phyloP scores from a whole-genome alignment of 2,329 filamentous ascomycete species.

The Ophiocordyceps camponoti-rufipedis region DNA sequence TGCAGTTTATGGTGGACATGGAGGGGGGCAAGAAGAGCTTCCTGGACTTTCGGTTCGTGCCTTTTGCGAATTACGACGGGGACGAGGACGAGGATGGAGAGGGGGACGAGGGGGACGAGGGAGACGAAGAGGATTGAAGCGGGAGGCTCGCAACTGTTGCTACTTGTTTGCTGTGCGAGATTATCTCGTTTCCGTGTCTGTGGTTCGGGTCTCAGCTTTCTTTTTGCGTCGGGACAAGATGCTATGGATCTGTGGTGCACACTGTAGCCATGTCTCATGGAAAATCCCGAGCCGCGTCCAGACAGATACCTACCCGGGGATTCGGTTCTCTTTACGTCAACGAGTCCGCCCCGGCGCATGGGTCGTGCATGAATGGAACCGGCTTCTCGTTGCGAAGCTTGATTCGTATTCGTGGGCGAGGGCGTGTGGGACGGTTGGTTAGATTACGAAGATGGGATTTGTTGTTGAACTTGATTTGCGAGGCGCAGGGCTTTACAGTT shows the following conservation, averaged over 20 bases:
- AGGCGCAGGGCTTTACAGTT: too few species aligned
- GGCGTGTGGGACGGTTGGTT: too few species aligned
- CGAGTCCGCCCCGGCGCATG: background rate
- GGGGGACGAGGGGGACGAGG: too few species aligned
- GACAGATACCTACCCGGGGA: too few species aligned
- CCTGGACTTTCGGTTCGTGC: constrained; percentile 69
- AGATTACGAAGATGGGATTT: too few species aligned
- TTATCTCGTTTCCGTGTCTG: background rate
- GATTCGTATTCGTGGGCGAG: too few species aligned
- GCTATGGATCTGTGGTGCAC: background rate
- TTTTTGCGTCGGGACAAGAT: background rate
- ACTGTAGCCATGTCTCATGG: background rate
- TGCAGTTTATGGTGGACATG: constrained; percentile 92
- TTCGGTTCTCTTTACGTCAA: background rate
- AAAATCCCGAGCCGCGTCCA: background rate
- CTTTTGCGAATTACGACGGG: constrained; percentile 44
- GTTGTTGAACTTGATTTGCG: too few species aligned
- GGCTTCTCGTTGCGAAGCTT: too few species aligned
- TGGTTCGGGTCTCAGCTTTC: background rate
- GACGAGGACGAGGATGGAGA: background rate
- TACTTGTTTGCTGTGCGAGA: background rate
- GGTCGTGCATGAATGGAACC: too few species aligned
- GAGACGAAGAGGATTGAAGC: background rate
- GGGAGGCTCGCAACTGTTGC: background rate
- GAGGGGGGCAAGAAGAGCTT: constrained; percentile 54